Base-by-base conservation (phyloP, 192 early-diverging fungal genomes). In the Physocladia obscura region DNA sequence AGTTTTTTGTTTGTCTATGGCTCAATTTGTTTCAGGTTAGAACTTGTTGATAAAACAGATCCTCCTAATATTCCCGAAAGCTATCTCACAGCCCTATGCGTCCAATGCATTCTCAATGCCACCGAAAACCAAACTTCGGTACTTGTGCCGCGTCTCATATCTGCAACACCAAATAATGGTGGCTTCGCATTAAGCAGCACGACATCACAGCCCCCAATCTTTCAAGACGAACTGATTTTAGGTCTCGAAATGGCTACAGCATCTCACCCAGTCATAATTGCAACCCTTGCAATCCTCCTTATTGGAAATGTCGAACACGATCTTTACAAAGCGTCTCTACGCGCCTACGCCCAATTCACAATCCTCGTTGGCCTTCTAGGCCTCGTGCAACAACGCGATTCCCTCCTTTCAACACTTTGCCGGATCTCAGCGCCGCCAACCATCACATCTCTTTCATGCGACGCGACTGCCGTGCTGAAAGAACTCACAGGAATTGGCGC, bases 31-130 rank as follows among this genome's bases (percentile, higher is more conserved):
- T 15, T 30, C 57, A 84, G 92, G 73, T 76, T 96, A 56, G 91
- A 94, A 77, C 93, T 94, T 76, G 83, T 99, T 31, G 97, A 99
- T 72, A 98, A 97, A 74, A 78, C 85, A 5, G 95, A 96, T 15
- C 90, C 95, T 22, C 97, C 97, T 2, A 52, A 74, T 0, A 85
- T 96, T 24, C 95, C 97, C 0, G 93, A 95, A 24, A 91, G 89
- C 2, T 99, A 99, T 68, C 67, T 94, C 38, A 88, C 91, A 44
- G 89, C 88, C 62, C 77, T 98, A 11, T 85, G 92, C 0, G 75
- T 94, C n/a, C 70, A 87, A 19, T 87, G 89, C 58, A 68, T 96
- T 4, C 79, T 82, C 32, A 85, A 77, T 0, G 83, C 90, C 13
- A 92, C 85, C 5, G 92, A 95, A 31, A 86, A 84, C 3, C 76